Evolutionary conservation across 495 filamentous ascomycete species (phyloP).

Genomic region (Lophiotrema nucula): DNA sequence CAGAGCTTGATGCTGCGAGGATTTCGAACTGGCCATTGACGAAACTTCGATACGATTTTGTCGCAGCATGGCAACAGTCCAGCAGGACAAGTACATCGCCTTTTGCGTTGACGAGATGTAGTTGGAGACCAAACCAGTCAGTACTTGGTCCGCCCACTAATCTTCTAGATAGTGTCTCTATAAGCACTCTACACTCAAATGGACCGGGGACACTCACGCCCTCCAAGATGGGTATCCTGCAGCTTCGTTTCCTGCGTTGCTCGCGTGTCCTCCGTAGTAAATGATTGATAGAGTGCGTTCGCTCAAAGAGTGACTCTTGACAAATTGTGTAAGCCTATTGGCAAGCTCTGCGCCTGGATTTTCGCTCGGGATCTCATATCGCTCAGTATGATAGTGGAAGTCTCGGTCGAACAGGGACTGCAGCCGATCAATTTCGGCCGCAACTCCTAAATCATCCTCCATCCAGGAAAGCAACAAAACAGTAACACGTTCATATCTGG

Average conservation of each 20-base stretch:
- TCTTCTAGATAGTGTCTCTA: not conserved
- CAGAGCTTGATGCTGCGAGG: not conserved
- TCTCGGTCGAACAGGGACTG: too few species aligned
- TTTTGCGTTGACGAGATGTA: not conserved
- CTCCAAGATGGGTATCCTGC: not conserved
- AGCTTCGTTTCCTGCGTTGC: too few species aligned
- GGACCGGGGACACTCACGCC: not conserved
- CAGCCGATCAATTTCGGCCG: too few species aligned
- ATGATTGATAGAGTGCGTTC: too few species aligned
- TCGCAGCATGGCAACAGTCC: not conserved
- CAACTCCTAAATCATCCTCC: too few species aligned
- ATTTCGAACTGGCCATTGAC: not conserved
- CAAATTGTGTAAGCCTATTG: too few species aligned
- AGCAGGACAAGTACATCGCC: not conserved
- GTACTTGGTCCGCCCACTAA: not conserved
- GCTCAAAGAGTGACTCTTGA: too few species aligned
- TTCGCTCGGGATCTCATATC: too few species aligned
- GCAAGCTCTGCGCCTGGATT: too few species aligned
- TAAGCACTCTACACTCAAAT: not conserved
- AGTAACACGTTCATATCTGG: too few species aligned
- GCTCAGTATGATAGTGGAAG: too few species aligned
- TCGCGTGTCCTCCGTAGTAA: not conserved
- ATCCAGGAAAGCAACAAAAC: too few species aligned
- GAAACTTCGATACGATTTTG: not conserved
- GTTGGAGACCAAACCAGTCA: not conserved